These are phyloP conservation scores for Globisporangium emineosum DNA, from an alignment of 352 stramenopile genomes.

Conservation along the genomic window DNA sequence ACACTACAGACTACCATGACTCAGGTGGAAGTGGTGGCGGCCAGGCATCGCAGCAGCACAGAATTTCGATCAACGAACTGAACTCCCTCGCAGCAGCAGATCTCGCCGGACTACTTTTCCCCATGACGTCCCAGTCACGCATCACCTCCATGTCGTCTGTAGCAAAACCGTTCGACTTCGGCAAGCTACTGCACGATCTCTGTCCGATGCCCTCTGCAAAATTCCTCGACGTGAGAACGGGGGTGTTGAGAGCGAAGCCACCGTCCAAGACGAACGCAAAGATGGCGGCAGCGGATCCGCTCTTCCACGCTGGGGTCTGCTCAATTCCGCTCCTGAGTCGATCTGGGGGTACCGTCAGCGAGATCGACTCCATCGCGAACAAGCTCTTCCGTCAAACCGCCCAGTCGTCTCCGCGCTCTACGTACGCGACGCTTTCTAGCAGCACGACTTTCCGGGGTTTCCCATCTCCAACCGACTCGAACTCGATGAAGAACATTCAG, in stretches of 20 bases:
- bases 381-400: conserved; percentile 17
- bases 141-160: conserved; percentile 3
- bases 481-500: conserved; percentile 1
- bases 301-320: conserved; percentile 17
- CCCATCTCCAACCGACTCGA: background rate
- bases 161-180: conserved; percentile 45
- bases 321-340: background rate
- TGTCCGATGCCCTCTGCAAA: conserved; percentile 56
- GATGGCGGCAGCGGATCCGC: background rate
- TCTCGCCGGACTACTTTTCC: conserved; percentile 62
- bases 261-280: background rate
- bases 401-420: conserved; percentile 16
- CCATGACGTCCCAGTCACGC: conserved; percentile 15
- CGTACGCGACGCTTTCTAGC: background rate
- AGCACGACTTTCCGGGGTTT: conserved; percentile 12
- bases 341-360: background rate
- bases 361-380: background rate
- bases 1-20: background rate
- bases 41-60: conserved; percentile 4
- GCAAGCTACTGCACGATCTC: conserved; percentile 52
- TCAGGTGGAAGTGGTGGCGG: background rate
- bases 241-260: background rate
- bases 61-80: conserved; percentile 53
- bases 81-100: conserved; percentile 56
- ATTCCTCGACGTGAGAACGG: conserved; percentile 44